Evolutionary conservation across 2,329 filamentous ascomycete genomes (phyloP).

Genomic region (Xylaria sp.): DNA sequence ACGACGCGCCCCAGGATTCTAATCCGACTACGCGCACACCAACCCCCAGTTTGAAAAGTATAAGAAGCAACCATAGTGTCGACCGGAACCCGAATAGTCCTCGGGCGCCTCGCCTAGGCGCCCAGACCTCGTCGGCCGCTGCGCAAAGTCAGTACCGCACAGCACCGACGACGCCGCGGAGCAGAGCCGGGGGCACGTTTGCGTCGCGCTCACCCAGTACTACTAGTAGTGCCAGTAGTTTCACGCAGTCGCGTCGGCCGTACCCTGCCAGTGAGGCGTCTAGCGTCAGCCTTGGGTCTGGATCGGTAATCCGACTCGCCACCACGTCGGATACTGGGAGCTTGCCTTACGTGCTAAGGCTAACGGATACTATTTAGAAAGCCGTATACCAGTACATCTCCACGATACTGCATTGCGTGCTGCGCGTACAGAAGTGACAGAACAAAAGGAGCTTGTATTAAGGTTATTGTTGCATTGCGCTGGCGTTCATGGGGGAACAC

Average conservation of each 20-base stretch:
- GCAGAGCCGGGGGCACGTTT: constrained; percentile 51
- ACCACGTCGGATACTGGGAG: constrained; percentile 50
- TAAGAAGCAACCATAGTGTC: constrained; percentile 39
- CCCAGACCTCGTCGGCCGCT: constrained; percentile 56
- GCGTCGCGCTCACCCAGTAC: constrained; percentile 50
- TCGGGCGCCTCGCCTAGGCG: constrained; percentile 48
- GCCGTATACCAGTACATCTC: constrained; percentile 13
- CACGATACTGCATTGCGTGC: neutral
- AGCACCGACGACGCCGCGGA: constrained; percentile 65
- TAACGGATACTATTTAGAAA: constrained; percentile 45
- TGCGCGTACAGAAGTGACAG: constrained; percentile 21
- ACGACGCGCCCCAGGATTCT: constrained; percentile 57
- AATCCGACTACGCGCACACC: constrained; percentile 54
- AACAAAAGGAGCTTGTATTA: neutral
- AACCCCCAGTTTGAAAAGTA: constrained; percentile 30
- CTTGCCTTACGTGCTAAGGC: constrained; percentile 52
- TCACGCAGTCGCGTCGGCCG: constrained; percentile 57
- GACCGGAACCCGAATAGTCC: constrained; percentile 40
- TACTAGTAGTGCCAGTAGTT: constrained; percentile 41
- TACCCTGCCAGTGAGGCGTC: constrained; percentile 51
- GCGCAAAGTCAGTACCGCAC: constrained; percentile 61
- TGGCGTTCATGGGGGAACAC: neutral
- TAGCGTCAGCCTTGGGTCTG: constrained; percentile 41
- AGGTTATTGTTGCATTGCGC: neutral
- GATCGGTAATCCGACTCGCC: constrained; percentile 60